Conservation (phyloP, 1,284 basidiomycete genomes). For the Fomitopsis schrenkii region DNA sequence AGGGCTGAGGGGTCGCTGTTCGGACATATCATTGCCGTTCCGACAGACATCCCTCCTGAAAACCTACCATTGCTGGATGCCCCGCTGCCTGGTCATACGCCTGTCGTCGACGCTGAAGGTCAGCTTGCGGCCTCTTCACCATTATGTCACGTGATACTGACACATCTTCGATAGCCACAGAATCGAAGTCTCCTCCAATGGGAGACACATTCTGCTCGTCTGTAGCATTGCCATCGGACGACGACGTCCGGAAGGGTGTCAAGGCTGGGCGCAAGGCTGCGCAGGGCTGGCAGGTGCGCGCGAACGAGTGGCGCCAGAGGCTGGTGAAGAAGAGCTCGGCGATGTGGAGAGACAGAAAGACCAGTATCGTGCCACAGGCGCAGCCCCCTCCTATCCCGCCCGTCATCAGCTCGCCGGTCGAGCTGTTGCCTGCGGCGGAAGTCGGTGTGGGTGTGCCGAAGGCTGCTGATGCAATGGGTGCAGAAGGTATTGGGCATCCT, state of each 20-base stretch:
- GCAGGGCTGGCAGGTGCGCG: conserved; percentile 7
- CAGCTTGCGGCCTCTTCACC: neutral
- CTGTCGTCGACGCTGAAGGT: neutral
- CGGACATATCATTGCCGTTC: conserved; percentile 62
- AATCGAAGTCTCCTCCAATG: conserved; percentile 18
- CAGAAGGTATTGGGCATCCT: neutral
- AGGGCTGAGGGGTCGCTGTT: conserved; percentile 59
- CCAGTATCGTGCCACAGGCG: neutral
- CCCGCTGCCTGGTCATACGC: neutral
- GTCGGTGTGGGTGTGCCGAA: neutral
- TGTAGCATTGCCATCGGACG: conserved; percentile 24
- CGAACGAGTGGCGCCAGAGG: conserved; percentile 5
- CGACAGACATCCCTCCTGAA: conserved; percentile 40
- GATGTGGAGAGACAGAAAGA: conserved; percentile 4
- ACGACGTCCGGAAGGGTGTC: conserved; percentile 15
- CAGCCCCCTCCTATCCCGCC: neutral
- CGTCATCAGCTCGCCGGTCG: neutral
- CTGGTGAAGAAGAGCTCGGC: conserved; percentile 6
- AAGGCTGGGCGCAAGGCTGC: conserved; percentile 1
- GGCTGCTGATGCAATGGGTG: neutral
- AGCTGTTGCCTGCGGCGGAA: neutral
- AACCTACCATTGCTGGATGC: conserved; percentile 14
- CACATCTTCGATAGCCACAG: neutral
- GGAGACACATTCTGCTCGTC: conserved; percentile 26
- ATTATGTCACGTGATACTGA: no score